Conservation (phyloP, 768 basidiomycete species). For the Amanita pallidorosea region DNA sequence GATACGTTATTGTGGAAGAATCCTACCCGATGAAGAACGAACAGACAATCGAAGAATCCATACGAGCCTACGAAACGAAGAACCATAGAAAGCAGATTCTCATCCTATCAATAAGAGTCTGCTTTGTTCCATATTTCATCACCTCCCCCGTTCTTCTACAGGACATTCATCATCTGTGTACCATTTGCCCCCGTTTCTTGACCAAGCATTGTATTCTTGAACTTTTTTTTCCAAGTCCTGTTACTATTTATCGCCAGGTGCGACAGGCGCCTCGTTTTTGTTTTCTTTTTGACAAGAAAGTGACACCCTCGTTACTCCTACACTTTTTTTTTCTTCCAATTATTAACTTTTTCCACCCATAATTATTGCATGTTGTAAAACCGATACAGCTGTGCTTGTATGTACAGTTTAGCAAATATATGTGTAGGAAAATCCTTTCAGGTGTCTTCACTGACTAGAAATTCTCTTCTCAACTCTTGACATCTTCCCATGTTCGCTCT, state of each 20-base stretch:
- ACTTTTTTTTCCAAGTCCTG: background rate
- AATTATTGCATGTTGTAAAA: conserved; percentile 6
- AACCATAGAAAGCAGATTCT: background rate
- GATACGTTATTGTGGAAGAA: background rate
- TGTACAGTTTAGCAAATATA: conserved; percentile 1
- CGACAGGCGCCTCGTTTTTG: background rate
- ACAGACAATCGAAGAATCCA: background rate
- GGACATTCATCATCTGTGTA: background rate
- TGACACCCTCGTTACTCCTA: background rate
- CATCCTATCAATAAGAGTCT: background rate
- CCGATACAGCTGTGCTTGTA: background rate
- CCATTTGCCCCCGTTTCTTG: background rate
- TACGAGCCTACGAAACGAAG: conserved; percentile 1
- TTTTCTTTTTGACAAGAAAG: background rate
- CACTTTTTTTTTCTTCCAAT: background rate
- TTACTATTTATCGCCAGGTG: conserved; percentile 4
- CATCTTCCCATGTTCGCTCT: too few relatives aligned
- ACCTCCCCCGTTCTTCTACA: background rate
- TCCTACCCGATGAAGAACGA: background rate
- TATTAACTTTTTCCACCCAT: background rate
- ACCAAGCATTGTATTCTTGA: conserved; percentile 1
- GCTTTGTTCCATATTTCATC: background rate
- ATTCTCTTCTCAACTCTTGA: too few relatives aligned
- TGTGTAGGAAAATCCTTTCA: background rate
- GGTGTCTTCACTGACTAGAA: too few relatives aligned